Evolutionary conservation across 257 asterid species (phyloP), one percentile per base, ranked within the genome.

Genomic region (Plantago elongata): DNA sequence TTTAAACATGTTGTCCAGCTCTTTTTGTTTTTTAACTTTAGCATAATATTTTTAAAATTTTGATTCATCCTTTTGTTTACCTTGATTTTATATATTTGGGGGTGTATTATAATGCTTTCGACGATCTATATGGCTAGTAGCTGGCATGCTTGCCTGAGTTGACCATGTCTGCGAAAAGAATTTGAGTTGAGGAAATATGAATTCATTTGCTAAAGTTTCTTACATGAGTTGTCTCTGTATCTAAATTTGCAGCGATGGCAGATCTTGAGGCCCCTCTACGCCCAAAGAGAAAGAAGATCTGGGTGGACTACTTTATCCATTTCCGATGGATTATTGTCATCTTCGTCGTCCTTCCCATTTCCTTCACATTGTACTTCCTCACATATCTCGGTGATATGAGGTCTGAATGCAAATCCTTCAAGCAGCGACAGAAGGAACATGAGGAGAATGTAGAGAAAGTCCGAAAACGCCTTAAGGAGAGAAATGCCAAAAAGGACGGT

Each of bases 281-380:
- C 60, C 98, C 98, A 40, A 90, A 88, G 86, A 85, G 98, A 68
- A 90, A 90, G 95, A 85, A 77, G 85, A 42, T 68, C 18, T 77
- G 80, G 87, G 93, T 90, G 75, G 98, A 90, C 78, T 82, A 76
- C 76, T 84, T 90, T 51, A 94, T 90, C 60, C 71, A 83, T 52
- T 80, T 90, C 76, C 81, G 98, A 80, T 90, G 98, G 98, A 85
- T 91, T 55, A 27, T 91, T 16, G 98, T 91, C 51, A 84, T 91
- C 79, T 88, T 88, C 54, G 75, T 91, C 13, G 96, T 91, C 46
- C 87, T 88, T 62, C 98, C 98, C 22, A 74, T 91, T 67, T 88
- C 96, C 63, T 84, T 69, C 83, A 62, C 83, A 16, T 30, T 88
- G 47, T 91, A 91, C 82, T 88, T 91, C 85, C 74, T 79, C 70